phyloP scores from a whole-genome alignment of 2,329 filamentous ascomycete species.

The Pseudogymnoascus sp. region DNA sequence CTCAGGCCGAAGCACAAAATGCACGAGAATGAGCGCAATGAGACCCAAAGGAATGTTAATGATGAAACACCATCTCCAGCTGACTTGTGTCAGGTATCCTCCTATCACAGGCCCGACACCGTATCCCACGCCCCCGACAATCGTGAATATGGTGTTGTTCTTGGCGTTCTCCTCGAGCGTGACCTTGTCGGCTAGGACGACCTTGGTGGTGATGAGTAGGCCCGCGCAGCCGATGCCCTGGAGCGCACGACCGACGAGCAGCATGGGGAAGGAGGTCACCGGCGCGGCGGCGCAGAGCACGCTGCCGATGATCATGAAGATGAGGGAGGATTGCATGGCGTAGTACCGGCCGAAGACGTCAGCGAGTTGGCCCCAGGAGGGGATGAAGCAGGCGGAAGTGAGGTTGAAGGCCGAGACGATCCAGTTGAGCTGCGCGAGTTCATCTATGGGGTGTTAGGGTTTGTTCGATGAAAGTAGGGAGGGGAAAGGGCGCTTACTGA shows the following conservation, averaged over 20 bases:
- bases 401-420: conserved; percentile 64
- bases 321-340: conserved; percentile 48
- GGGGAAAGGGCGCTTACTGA: conserved; percentile 36
- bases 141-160: conserved; percentile 54
- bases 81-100: conserved; percentile 43
- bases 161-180: conserved; percentile 52
- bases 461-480: conserved; percentile 10
- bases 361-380: conserved; percentile 56
- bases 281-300: conserved; percentile 54
- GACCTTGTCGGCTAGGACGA: conserved; percentile 59
- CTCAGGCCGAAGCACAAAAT: conserved; percentile 50
- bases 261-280: conserved; percentile 45
- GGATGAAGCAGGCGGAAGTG: conserved; percentile 59
- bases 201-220: conserved; percentile 51
- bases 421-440: conserved; percentile 57
- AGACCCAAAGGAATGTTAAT: conserved; percentile 52
- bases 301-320: conserved; percentile 52
- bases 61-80: conserved; percentile 62
- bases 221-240: conserved; percentile 57
- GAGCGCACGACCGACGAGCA: conserved; percentile 55
- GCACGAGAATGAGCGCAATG: conserved; percentile 45
- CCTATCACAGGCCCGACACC: conserved; percentile 56
- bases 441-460: conserved; percentile 27
- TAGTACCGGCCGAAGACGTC: conserved; percentile 58
- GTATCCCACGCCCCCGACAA: conserved; percentile 53